phyloP scores from a whole-genome alignment of 2,329 filamentous ascomycete genomes.

The Apiospora hydei region DNA sequence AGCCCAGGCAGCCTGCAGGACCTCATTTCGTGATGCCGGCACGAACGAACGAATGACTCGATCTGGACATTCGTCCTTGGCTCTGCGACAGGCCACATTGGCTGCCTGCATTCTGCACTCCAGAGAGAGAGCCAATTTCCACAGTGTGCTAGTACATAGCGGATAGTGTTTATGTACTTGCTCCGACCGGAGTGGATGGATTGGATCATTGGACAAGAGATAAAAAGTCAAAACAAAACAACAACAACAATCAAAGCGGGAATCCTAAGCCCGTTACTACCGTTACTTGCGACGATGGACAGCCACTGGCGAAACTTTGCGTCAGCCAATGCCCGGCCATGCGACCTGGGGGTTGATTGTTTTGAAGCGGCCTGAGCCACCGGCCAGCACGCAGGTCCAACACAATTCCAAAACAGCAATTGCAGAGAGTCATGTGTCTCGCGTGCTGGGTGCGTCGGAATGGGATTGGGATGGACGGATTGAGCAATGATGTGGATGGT shows the following conservation, averaged over 20 bases:
- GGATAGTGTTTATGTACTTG: not conserved
- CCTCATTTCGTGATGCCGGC: constrained; percentile 9
- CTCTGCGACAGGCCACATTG: too few relatives aligned
- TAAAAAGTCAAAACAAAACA: not conserved
- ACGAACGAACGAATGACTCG: constrained; percentile 5
- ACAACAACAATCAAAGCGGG: not conserved
- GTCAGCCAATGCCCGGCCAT: not conserved
- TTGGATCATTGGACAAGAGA: too few relatives aligned
- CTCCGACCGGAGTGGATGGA: too few relatives aligned
- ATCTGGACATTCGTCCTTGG: not conserved
- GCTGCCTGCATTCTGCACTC: too few relatives aligned
- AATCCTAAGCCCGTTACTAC: not conserved
- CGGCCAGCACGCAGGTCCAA: not conserved
- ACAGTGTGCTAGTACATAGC: not conserved
- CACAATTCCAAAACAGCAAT: constrained; percentile 8
- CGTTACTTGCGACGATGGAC: not conserved
- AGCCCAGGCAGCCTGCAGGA: not conserved
- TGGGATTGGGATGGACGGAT: not conserved
- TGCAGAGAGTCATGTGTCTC: constrained; percentile 7
- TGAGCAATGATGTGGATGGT: not conserved
- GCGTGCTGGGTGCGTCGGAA: not conserved
- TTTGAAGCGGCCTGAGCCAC: constrained; percentile 17
- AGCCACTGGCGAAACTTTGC: constrained; percentile 9
- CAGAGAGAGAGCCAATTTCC: not conserved
- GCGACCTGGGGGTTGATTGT: not conserved